Base-by-base conservation (phyloP, 1,139 yeast species). In the Saccharomycopsis phalli region DNA sequence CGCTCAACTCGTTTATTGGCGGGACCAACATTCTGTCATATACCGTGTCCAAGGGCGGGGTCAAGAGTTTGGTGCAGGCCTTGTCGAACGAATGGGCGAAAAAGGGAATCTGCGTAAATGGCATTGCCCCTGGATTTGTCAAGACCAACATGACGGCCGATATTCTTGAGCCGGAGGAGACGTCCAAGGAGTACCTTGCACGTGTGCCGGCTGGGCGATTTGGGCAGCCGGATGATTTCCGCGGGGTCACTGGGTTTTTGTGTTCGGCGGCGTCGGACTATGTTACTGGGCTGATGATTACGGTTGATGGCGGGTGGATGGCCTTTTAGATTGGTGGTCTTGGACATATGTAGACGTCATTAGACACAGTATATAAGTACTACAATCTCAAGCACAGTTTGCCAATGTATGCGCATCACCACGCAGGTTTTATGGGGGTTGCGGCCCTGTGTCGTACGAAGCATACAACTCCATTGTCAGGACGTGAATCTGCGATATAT, bases 221-320 rank as follows among this genome's bases (percentile, higher is more conserved):
- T 66, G 76, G 77, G 17, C 48, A 50, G 10, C 66, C 74, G 2
- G 71, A 67, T 31, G 80, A 74, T 50, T 69, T 74, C 51, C 68
- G 63, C 49, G 80, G 79, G 0, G 75, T 75, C 3, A 60, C 59
- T 22, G 69, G 72, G 4, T 74, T 69, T 50, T 57, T 74, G 40
- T 64, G 71, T 8, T 58, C 68, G 34, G 57, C 56, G 37, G 80
- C 79, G 2, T 62, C 73, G 37, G 63, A 65, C 26, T 75, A 72
- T 53, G 62, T 74, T 37, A 63, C 68, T 30, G 81, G 81, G 16
- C 73, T 69, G 40, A 61, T 68, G 36, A 49, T 75, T 20, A 55
- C 65, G 34, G 79, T 75, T 25, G 79, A 72, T 52, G 81, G 81
- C 38, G 81, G 81, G 13, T 74, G 65, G 62, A 57, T 64, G 60